Conservation (phyloP, 805 yeast species). For the Teunomyces panamensis region DNA sequence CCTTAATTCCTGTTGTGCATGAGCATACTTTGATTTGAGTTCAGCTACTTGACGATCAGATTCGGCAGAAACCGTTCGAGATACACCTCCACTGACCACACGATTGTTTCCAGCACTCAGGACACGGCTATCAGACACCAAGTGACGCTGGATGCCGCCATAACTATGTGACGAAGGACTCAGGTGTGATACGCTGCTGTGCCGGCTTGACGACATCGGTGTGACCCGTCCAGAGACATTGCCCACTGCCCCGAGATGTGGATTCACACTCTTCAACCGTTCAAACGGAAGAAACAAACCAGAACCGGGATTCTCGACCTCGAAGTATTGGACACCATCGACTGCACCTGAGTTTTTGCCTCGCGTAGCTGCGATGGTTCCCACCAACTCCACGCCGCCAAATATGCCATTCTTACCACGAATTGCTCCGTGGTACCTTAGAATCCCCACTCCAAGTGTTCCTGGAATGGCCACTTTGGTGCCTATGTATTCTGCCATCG, state of each 20-base stretch:
- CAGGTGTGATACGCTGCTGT: not conserved
- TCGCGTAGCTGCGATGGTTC: constrained; percentile 48
- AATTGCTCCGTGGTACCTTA: constrained; percentile 71
- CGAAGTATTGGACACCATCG: constrained; percentile 67
- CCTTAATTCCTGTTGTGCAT: constrained; percentile 25
- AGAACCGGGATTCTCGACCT: constrained; percentile 57
- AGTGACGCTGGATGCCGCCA: not conserved
- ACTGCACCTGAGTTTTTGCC: constrained; percentile 90
- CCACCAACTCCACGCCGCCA: constrained; percentile 86
- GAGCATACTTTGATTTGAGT: constrained; percentile 21
- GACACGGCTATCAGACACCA: not conserved
- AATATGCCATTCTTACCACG: constrained; percentile 68
- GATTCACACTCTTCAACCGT: constrained; percentile 36
- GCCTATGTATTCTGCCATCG: constrained; percentile 33
- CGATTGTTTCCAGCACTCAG: not conserved
- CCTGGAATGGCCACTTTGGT: constrained; percentile 55
- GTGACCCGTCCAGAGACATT: not conserved
- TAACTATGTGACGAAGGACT: not conserved
- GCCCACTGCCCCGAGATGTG: constrained; percentile 17
- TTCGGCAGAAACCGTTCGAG: not conserved
- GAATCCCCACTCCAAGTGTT: constrained; percentile 60
- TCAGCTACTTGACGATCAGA: constrained; percentile 15
- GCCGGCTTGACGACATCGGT: not conserved
- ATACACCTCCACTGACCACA: not conserved
- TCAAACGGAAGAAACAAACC: constrained; percentile 73